Percentiles rank a stretch among this genome's conserved stretches.
phyloP scores from a whole-genome alignment of 2,329 filamentous ascomycete genomes.

The Fonsecaea multimorphosa region DNA sequence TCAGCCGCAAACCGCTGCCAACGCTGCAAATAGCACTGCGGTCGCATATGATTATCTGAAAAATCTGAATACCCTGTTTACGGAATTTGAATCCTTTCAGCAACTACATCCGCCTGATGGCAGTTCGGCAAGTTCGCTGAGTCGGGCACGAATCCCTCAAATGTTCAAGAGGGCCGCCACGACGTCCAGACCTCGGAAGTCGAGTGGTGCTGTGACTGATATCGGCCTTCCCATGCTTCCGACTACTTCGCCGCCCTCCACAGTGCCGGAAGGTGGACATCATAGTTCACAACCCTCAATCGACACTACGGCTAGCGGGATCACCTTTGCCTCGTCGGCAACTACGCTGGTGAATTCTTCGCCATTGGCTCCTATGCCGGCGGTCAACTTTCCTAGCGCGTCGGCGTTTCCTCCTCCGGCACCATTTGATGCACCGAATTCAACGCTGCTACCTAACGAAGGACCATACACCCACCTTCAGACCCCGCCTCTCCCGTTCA shows the following conservation, averaged over 20 bases:
- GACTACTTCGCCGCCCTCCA: slow-evolving; percentile 31
- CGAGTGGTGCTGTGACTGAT: slow-evolving; percentile 59
- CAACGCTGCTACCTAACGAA: slow-evolving; percentile 38
- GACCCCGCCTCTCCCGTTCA: slow-evolving; percentile 91
- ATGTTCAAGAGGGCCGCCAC: slow-evolving; percentile 76
- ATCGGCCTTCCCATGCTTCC: slow-evolving; percentile 60
- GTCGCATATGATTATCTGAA: slow-evolving; percentile 80
- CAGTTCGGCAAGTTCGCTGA: slow-evolving; percentile 69
- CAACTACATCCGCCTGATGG: slow-evolving; percentile 81
- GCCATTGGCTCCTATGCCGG: slow-evolving; percentile 46
- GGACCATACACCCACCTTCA: slow-evolving; percentile 75
- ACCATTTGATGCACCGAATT: slow-evolving; percentile 46
- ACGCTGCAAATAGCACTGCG: slow-evolving; percentile 67
- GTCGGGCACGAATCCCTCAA: slow-evolving; percentile 78
- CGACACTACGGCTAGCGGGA: slow-evolving; percentile 55
- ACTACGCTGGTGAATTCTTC: slow-evolving; percentile 39
- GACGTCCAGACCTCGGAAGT: slow-evolving; percentile 56
- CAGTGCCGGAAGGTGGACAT: slow-evolving; percentile 31
- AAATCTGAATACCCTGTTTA: slow-evolving; percentile 80
- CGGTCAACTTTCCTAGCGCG: slow-evolving; percentile 40
- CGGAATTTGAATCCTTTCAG: slow-evolving; percentile 94
- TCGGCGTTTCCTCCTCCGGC: slow-evolving; percentile 65
- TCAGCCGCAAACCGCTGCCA: slow-evolving; percentile 29
- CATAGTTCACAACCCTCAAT: slow-evolving; percentile 35
- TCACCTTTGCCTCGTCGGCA: slow-evolving; percentile 47